Conservation (phyloP, 768 basidiomycete genomes). For the Pilatotrama ljubarskyi region DNA sequence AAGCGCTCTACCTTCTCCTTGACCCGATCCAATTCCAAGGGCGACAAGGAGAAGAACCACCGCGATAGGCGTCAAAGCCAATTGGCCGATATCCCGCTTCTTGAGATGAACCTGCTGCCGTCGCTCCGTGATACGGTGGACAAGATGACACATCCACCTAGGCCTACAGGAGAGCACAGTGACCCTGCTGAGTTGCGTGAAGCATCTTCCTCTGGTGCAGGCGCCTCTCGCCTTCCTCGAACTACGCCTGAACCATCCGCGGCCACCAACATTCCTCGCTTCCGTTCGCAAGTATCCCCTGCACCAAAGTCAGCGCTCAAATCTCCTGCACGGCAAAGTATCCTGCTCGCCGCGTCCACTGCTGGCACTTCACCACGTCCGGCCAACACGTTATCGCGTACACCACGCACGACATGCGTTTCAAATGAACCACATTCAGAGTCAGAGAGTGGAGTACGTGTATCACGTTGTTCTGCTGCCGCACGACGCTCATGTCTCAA, state of each 20-base stretch:
- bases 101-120: conserved; percentile 67
- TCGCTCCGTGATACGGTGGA: conserved; percentile 72
- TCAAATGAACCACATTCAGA: neutral
- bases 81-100: conserved; percentile 52
- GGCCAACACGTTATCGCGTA: neutral
- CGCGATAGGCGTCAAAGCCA: conserved; percentile 39
- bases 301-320: neutral
- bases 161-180: conserved; percentile 5
- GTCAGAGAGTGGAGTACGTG: neutral
- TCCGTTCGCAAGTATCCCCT: neutral
- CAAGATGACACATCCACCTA: conserved; percentile 56
- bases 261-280: conserved; percentile 4
- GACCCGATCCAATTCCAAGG: neutral
- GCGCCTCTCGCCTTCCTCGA: neutral
- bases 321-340: neutral
- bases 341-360: neutral
- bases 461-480: neutral
- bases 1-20: neutral
- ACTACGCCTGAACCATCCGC: neutral
- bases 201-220: neutral
- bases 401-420: neutral
- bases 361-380: neutral
- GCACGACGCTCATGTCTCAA: too few relatives aligned
- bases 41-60: conserved; percentile 10
- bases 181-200: neutral